Base-by-base conservation (phyloP, 805 yeast genomes). In the Vanderwaltozyma verrucispora region DNA sequence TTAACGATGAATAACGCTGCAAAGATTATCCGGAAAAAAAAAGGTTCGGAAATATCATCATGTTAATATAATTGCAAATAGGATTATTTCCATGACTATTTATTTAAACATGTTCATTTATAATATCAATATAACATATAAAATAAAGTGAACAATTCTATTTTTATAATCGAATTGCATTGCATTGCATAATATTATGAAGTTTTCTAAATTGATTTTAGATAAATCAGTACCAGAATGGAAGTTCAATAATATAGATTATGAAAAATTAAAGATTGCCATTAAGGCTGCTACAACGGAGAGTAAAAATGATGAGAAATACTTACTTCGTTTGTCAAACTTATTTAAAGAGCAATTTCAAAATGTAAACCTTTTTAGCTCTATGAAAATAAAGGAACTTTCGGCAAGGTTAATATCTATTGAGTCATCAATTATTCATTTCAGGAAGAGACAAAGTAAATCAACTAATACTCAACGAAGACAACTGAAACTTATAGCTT, bases 181-280 rank as follows among this genome's bases (percentile, higher is more conserved):
- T n/a, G n/a, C n/a, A n/a, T 7, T 21, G 6, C 23, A 12, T 32
- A 20, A 9, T 18, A 20, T 13, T 23, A 88, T 88, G 97, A 89
- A 86, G 62, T 88, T 87, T 59, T 95, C 96, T 36, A 68, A 74
- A 30, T 87, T 81, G 51, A 68, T 88, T 17, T 65, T 72, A 37
- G 76, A 74, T 45, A 69, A 85, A 48, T 81, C 95, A 11, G 81
- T 86, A 18, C 86, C 88, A 2, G 92, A 84, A 63, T 88, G 97
- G 96, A 72, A 73, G 49, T 72, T 74, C 43, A 80, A 84, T 60
- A 86, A 88, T 57, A 68, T 88, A 29, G 87, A 85, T 51, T 88
- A 88, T 60, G 80, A 85, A 47, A 83, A 77, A 27, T 56, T 88
- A 40, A 88, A 87, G 59, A 60, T 62, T 4, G 67, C 71, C 32